These are phyloP conservation scores for Monosporascus ibericus DNA, from an alignment of 2,329 filamentous ascomycete genomes.

Conservation along the genomic window DNA sequence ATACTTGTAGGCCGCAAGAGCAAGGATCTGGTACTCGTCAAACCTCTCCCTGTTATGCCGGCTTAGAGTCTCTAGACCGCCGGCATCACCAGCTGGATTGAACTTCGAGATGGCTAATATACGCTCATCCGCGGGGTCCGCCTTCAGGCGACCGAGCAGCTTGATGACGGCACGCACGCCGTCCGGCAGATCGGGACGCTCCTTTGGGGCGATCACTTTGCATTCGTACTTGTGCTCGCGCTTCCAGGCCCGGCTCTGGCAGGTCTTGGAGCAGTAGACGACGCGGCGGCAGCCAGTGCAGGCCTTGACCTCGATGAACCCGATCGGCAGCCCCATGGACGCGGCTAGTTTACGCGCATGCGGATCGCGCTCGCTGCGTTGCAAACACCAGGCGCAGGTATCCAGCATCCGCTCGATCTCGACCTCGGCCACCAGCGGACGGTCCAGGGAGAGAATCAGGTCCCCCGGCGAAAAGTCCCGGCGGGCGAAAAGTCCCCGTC, in stretches of 20 bases:
- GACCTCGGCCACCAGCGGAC: slow-evolving; percentile 19
- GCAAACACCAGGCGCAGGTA: slow-evolving; percentile 23
- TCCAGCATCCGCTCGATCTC: slow-evolving; percentile 16
- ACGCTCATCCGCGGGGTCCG: slow-evolving; percentile 6
- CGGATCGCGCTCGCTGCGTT: slow-evolving; percentile 17
- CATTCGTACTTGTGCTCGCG: slow-evolving; percentile 24
- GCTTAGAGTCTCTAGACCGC: slow-evolving; percentile 8
- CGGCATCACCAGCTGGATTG: slow-evolving; percentile 10
- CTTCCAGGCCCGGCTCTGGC: slow-evolving; percentile 23
- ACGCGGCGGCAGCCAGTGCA: slow-evolving; percentile 19
- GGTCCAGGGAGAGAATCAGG: slow-evolving; percentile 14
- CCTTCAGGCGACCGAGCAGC: slow-evolving; percentile 19
- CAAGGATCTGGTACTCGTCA: slow-evolving; percentile 16
- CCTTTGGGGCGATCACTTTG: slow-evolving; percentile 17
- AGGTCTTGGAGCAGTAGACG: slow-evolving; percentile 22
- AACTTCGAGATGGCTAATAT: slow-evolving; percentile 14
- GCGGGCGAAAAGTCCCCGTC: slow-evolving; percentile 20
- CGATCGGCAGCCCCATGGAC: slow-evolving; percentile 20
- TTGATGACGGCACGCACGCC: slow-evolving; percentile 19
- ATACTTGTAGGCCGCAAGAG: slow-evolving; percentile 16
- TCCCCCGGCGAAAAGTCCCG: slow-evolving; percentile 20
- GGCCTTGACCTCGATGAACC: slow-evolving; percentile 16
- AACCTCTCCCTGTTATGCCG: slow-evolving; percentile 13
- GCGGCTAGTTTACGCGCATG: slow-evolving; percentile 10
- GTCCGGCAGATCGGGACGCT: slow-evolving; percentile 12